Evolutionary conservation across 306 rosid species (phyloP).

Genomic region (Corylus americana): DNA sequence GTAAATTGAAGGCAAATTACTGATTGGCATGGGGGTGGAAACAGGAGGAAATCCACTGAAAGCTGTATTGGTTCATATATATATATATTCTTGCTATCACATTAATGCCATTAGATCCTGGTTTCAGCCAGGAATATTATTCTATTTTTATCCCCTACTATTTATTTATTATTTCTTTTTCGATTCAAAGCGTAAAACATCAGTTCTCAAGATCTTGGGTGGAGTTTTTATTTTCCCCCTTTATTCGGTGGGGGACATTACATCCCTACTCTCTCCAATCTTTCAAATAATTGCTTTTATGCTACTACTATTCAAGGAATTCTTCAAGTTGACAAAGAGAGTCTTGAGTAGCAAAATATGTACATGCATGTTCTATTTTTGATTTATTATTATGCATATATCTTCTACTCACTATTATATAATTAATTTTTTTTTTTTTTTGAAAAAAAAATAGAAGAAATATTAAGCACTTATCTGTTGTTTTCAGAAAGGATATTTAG

Average conservation of each 20-base stretch:
- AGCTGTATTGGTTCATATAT: background rate
- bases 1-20: background rate
- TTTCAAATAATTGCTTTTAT: slow-evolving; percentile 14
- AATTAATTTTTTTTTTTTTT: no score
- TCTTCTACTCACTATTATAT: no score
- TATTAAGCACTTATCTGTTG: no score
- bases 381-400: no score
- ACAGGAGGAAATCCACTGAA: slow-evolving; percentile 19
- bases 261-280: slow-evolving; percentile 9
- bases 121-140: slow-evolving; percentile 6
- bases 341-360: no score
- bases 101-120: slow-evolving; percentile 6
- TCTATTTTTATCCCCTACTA: background rate
- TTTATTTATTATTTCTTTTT: slow-evolving; percentile 26
- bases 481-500: no score
- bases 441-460: no score
- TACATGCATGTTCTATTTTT: no score
- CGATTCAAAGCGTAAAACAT: slow-evolving; percentile 13
- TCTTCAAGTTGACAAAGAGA: no score
- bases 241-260: slow-evolving; percentile 24
- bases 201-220: slow-evolving; percentile 13
- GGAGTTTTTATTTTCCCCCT: background rate
- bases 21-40: background rate
- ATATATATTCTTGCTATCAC: background rate
- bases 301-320: slow-evolving; percentile 2